These are phyloP conservation scores for Tulasnella sp. DNA, from an alignment of 768 basidiomycete genomes.

Conservation along the genomic window DNA sequence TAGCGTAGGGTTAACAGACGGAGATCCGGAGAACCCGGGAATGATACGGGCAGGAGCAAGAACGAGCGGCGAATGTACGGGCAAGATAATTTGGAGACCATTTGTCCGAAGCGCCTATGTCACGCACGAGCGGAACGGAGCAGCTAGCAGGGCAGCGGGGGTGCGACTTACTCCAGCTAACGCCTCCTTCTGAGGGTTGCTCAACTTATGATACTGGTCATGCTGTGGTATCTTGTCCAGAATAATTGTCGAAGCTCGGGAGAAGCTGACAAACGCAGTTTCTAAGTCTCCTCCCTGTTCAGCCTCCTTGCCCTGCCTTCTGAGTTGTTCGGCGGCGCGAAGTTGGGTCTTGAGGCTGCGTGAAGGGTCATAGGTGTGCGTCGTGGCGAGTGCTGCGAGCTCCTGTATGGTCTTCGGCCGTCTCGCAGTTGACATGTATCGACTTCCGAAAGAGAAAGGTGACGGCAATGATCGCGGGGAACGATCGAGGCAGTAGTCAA, in stretches of 20 bases:
- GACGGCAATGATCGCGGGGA: neutral
- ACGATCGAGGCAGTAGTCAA: slow-evolving; percentile 1
- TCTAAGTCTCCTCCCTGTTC: slow-evolving; percentile 48
- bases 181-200: slow-evolving; percentile 52
- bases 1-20: neutral
- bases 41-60: neutral
- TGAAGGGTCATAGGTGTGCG: slow-evolving; percentile 13
- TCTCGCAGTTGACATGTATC: neutral
- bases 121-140: neutral
- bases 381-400: slow-evolving; percentile 23
- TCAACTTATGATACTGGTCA: slow-evolving; percentile 55
- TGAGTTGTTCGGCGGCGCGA: slow-evolving; percentile 23
- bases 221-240: slow-evolving; percentile 72
- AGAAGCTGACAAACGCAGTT: slow-evolving; percentile 59
- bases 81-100: neutral
- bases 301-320: slow-evolving; percentile 12
- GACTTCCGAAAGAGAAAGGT: neutral
- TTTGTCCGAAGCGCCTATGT: neutral
- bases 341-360: slow-evolving; percentile 23
- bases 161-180: slow-evolving; percentile 53
- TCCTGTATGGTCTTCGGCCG: slow-evolving; percentile 23
- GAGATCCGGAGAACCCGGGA: neutral
- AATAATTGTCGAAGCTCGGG: slow-evolving; percentile 67
- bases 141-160: neutral
- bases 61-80: neutral